Base-by-base conservation (phyloP, 108 stramenopile genomes). In the Mediolabrus comicus region DNA sequence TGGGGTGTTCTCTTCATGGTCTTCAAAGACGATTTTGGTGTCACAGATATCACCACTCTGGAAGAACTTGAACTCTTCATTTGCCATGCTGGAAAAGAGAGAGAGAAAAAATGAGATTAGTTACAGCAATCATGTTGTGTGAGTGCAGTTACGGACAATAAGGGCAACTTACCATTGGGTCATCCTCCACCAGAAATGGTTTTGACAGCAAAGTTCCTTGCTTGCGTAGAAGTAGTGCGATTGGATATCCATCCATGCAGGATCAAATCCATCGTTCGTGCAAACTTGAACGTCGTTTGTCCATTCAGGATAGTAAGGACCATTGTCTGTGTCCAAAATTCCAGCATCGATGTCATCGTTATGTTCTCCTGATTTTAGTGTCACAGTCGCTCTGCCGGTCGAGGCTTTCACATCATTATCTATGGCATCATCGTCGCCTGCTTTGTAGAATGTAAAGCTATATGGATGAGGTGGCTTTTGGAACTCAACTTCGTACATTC, bases 281-380 rank as follows among this genome's bases (percentile, higher is more conserved):
- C 73, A 74, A 24, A 59, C 58, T 41, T 75, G 74, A 31, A 25
- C 8, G n/a, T 62, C 60, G 25, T 67, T 39, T 0, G 43, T 46
- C 74, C 74, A 76, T 28, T 76, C 67, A 16, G 74, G 74, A 25
- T 75, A 75, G 46, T 75, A 75, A 1, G 77, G 77, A 19, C 63
- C n/a, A n/a, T n/a, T n/a, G n/a, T n/a, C 65, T 46, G 60, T 41
- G 56, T 78, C 77, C 77, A 78, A 71, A 24, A 78, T 65, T 56
- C 77, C 77, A 34, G 65, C 70, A 39, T 78, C 77, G 28, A 78
- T 38, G 53, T 58, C 51, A 11, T 61, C 29, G 25, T 78, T 78
- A 6, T 38, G 53, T 43, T 78, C 70, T 24, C 77, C 77, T 5
- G 70, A 71, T n/a, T 53, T 59, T 6, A 78, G 63, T 0, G 77